Evolutionary conservation across 2,329 filamentous ascomycete genomes (phyloP).

Genomic region (Colletotrichum lentis): DNA sequence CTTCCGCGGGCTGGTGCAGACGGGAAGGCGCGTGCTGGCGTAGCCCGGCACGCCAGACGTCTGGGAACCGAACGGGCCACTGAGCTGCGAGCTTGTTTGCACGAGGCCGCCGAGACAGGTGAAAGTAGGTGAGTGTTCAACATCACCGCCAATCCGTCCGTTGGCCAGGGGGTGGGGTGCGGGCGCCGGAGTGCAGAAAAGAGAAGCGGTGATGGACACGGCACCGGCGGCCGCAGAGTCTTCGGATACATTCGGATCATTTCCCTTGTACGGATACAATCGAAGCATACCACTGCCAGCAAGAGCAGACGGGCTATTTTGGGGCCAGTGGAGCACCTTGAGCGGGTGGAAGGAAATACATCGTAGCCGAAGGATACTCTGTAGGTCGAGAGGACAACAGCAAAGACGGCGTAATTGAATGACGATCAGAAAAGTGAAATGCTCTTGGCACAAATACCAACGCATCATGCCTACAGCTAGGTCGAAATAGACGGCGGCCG

Average conservation of each 20-base stretch:
- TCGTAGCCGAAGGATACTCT: not conserved
- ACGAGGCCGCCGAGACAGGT: constrained; percentile 31
- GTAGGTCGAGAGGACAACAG: not conserved
- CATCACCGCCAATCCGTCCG: constrained; percentile 27
- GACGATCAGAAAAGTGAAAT: constrained; percentile 9
- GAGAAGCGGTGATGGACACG: constrained; percentile 12
- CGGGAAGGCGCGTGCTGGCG: constrained; percentile 20
- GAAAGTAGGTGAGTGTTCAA: constrained; percentile 12
- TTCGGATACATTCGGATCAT: constrained; percentile 5
- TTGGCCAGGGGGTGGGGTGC: not conserved
- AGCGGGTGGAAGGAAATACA: constrained; percentile 19
- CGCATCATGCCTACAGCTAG: constrained; percentile 18
- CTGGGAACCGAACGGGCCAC: constrained; percentile 29
- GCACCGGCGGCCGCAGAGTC: constrained; percentile 6
- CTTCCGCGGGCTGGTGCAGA: constrained; percentile 26
- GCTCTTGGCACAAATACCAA: constrained; percentile 35
- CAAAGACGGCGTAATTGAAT: constrained; percentile 20
- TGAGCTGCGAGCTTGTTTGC: constrained; percentile 36
- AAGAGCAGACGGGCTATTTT: not conserved
- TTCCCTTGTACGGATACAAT: constrained; percentile 1
- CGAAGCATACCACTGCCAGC: constrained; percentile 16
- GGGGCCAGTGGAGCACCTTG: constrained; percentile 19
- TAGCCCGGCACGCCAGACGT: constrained; percentile 15
- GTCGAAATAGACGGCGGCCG: constrained; percentile 28
- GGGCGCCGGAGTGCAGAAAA: not conserved